Percentiles rank a stretch among this genome's conserved stretches.
Evolutionary conservation across 73 alveolate species (phyloP).

Genomic region (Paramecium sonneborni): DNA sequence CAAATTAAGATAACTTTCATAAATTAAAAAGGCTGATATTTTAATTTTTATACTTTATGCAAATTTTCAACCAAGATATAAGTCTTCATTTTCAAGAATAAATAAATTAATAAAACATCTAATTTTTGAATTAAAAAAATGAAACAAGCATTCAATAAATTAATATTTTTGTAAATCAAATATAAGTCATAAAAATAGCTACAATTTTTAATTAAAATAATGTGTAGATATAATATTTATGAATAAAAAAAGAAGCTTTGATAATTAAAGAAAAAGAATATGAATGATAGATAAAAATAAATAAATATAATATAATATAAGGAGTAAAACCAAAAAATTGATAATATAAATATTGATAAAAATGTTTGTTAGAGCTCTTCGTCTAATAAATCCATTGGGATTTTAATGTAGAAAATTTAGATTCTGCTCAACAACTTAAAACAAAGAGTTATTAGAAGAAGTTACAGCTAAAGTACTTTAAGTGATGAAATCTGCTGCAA

Average conservation of each 20-base stretch:
- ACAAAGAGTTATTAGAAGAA: conserved; percentile 72
- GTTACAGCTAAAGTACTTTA: conserved; percentile 79
- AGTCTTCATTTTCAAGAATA: no score
- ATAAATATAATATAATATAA: no score
- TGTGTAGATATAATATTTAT: no score
- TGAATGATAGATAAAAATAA: background rate
- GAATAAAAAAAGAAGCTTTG: no score
- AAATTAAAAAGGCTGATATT: background rate
- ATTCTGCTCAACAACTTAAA: conserved; percentile 48
- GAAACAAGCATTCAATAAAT: no score
- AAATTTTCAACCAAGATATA: no score
- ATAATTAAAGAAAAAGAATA: background rate
- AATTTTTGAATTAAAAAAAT: no score
- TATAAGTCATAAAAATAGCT: no score
- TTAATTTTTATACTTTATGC: no score
- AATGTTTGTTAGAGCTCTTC: conserved; percentile 24
- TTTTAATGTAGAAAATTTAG: background rate
- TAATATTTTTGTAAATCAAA: no score
- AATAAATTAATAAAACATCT: no score
- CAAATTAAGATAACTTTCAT: background rate
- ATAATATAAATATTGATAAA: background rate
- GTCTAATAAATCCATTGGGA: background rate
- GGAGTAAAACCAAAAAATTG: background rate
- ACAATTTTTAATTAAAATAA: no score
- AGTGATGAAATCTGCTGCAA: conserved; percentile 80